phyloP scores from a whole-genome alignment of 192 early-diverging fungal species.

The Backusella psychrophila region DNA sequence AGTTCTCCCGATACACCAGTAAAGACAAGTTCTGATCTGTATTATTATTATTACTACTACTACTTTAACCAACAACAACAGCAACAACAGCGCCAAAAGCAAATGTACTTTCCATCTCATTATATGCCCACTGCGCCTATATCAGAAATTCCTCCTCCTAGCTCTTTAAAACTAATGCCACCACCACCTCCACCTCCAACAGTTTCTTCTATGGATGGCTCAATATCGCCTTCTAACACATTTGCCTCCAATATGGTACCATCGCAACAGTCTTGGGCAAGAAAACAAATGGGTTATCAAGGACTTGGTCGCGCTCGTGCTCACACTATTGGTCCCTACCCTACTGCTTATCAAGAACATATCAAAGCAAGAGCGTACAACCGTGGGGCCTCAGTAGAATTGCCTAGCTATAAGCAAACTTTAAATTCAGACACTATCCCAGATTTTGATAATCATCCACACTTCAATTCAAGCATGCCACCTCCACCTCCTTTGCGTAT shows the following conservation, averaged over 20 bases:
- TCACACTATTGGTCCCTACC: conserved; percentile 10
- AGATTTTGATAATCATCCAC: neutral
- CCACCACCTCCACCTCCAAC: conserved; percentile 16
- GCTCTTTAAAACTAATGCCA: neutral
- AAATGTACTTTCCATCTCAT: conserved; percentile 2
- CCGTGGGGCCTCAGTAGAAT: neutral
- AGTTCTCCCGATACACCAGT: neutral
- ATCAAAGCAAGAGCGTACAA: neutral
- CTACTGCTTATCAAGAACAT: neutral
- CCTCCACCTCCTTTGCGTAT: neutral
- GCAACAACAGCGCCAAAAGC: neutral
- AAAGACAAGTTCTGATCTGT: conserved; percentile 22
- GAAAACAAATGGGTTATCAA: conserved; percentile 11
- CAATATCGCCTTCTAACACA: conserved; percentile 31
- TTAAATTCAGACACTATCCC: conserved; percentile 2
- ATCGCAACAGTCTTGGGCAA: conserved; percentile 15
- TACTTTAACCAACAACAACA: conserved; percentile 34
- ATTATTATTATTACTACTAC: conserved; percentile 34
- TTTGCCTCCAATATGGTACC: neutral
- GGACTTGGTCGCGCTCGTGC: neutral
- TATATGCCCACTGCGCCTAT: neutral
- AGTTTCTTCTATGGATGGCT: neutral
- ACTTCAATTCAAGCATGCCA: conserved; percentile 1
- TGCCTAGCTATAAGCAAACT: neutral
- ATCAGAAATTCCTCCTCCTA: conserved; percentile 2